Percentiles rank a stretch among this genome's conserved stretches.
These are phyloP conservation scores for Neltuma alba DNA, from an alignment of 306 rosid species.

Conservation along the genomic window DNA sequence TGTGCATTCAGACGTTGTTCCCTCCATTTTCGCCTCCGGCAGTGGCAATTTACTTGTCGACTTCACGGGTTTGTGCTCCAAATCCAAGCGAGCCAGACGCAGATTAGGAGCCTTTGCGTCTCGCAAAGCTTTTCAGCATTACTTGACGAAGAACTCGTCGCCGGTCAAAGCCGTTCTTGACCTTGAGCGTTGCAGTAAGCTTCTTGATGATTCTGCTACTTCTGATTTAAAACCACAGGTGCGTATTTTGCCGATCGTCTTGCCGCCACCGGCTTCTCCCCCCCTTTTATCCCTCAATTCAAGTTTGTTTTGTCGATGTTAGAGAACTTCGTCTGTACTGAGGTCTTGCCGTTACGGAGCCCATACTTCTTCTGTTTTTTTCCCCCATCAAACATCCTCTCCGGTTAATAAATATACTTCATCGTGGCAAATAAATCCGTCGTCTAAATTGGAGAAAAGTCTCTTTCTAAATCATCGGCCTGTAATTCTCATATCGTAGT, in stretches of 20 bases:
- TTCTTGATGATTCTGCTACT: constrained; percentile 31
- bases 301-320: background rate
- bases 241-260: constrained; percentile 3
- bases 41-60: constrained; percentile 55
- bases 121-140: constrained; percentile 37
- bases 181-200: constrained; percentile 33
- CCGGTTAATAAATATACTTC: background rate
- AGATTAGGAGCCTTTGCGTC: constrained; percentile 38
- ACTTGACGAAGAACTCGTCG: constrained; percentile 34
- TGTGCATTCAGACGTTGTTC: constrained; percentile 39
- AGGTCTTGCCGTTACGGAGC: background rate
- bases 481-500: background rate
- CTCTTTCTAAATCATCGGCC: background rate
- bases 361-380: background rate
- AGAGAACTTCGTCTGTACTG: background rate
- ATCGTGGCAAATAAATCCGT: background rate
- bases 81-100: constrained; percentile 53
- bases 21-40: constrained; percentile 38
- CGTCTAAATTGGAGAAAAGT: background rate
- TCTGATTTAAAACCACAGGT: constrained; percentile 60
- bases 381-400: background rate
- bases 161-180: constrained; percentile 63
- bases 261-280: background rate
- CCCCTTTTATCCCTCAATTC: background rate
- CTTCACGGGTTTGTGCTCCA: constrained; percentile 52